Base-by-base conservation (phyloP, 1,284 basidiomycete species). In the Sporisorium sorghi region DNA sequence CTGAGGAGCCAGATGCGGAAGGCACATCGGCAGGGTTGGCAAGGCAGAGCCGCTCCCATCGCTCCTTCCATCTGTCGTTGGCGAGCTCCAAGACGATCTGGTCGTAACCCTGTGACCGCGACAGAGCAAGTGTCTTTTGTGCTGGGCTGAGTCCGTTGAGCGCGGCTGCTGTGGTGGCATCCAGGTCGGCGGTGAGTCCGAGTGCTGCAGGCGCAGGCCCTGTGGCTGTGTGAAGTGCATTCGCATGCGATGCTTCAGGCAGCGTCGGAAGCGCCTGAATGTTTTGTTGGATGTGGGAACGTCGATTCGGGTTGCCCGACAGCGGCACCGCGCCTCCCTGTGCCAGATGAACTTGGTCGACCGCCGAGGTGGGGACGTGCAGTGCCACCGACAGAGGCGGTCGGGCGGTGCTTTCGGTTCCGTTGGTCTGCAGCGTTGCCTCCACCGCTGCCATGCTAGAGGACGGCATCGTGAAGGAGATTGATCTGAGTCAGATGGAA, bases 21-120 rank as follows among this genome's bases (percentile, higher is more conserved):
- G 62, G 47, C 32, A 60, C 21, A 14, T 73, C 68, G 9, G 43
- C 32, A 14, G 85, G 76, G 2, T 85, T 83, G 11, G 86, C 82
- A 21, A 95, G 86, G 85, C 96, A 99, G 88, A 98, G 91, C 40
- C 90, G 87, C 76, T 89, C 89, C 96, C 97, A 99, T 64, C 96
- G 87, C 70, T 89, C 88, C 79, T 90, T 90, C 96, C 96, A 99
- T 33, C 88, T 88, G 24, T 88, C 88, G 71, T 93, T 97, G 21
- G 95, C 92, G 26, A 98, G 87, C 17, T 94, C 93, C n/a, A 96
- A 81, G 74, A 90, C 92, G 52, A 95, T 87, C 24, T 83, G 73
- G 65, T 88, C 87, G 75, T 88, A 89, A 50, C 88, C 88, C 21
- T 82, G 84, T 9, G 67, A 74, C 8, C 73, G 50, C 19, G 80